Conservation (phyloP, 108 stramenopile species). For the Cyclotella cryptica region DNA sequence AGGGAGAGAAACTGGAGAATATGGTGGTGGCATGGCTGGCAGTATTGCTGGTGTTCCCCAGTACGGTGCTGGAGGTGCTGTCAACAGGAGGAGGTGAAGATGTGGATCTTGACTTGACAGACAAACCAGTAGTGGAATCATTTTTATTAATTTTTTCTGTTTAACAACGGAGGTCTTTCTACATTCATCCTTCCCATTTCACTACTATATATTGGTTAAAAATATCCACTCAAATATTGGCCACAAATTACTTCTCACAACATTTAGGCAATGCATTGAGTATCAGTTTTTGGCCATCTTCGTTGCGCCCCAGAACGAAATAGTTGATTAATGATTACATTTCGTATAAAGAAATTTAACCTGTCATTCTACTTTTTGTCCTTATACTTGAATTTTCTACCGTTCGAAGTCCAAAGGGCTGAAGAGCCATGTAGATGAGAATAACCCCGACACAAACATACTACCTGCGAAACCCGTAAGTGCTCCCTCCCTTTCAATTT, state of each 20-base stretch:
- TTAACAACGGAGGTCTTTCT: too few species aligned
- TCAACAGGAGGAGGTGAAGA: slow-evolving; percentile 36
- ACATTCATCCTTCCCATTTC: too few species aligned
- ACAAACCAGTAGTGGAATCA: background rate
- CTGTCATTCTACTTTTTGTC: background rate
- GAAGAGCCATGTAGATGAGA: slow-evolving; percentile 47
- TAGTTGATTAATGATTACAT: too few species aligned
- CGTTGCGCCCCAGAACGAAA: too few species aligned
- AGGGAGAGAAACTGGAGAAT: slow-evolving; percentile 78
- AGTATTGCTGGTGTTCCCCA: slow-evolving; percentile 28
- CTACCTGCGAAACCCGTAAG: slow-evolving; percentile 40
- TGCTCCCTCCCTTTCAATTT: slow-evolving; percentile 56
- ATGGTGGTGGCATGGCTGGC: slow-evolving; percentile 81
- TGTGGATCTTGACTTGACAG: background rate
- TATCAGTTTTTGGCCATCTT: too few species aligned
- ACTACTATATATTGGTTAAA: too few species aligned
- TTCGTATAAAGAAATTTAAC: too few species aligned
- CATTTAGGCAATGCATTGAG: too few species aligned
- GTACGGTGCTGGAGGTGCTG: slow-evolving; percentile 23
- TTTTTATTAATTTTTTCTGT: background rate
- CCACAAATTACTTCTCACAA: too few species aligned
- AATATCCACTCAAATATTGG: too few species aligned
- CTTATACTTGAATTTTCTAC: background rate
- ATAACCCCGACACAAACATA: slow-evolving; percentile 23
- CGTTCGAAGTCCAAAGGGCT: slow-evolving; percentile 38